Evolutionary conservation across 2,329 filamentous ascomycete genomes (phyloP).

Genomic region (Annulohypoxylon truncatum): DNA sequence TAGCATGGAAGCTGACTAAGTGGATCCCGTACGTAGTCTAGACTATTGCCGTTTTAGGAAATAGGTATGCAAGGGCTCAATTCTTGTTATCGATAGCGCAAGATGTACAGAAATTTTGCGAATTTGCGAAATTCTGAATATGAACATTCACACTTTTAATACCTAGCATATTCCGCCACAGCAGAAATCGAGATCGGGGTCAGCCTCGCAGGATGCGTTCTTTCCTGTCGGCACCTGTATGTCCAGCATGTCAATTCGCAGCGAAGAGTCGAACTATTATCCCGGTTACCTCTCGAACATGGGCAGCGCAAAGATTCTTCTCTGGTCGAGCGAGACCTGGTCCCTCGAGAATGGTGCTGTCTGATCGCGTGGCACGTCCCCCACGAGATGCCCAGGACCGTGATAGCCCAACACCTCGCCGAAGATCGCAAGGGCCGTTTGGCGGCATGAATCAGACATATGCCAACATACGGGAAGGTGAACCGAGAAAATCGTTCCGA

Average conservation of each 20-base stretch:
- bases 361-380: slow-evolving; percentile 61
- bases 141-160: background rate
- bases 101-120: slow-evolving; percentile 15
- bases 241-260: slow-evolving; percentile 47
- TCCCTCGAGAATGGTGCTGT: slow-evolving; percentile 69
- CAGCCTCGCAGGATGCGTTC: slow-evolving; percentile 38
- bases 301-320: slow-evolving; percentile 42
- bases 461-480: slow-evolving; percentile 53
- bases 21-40: too few relatives aligned
- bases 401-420: slow-evolving; percentile 53
- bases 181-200: background rate
- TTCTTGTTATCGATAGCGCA: slow-evolving; percentile 7
- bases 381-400: slow-evolving; percentile 50
- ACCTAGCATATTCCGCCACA: background rate
- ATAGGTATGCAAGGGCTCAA: too few relatives aligned
- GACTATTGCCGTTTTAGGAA: background rate
- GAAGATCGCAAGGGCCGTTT: slow-evolving; percentile 61
- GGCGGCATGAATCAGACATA: slow-evolving; percentile 67
- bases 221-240: slow-evolving; percentile 43
- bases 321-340: slow-evolving; percentile 40
- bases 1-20: too few relatives aligned
- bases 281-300: slow-evolving; percentile 38
- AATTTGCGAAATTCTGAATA: slow-evolving; percentile 15
- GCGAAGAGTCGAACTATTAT: slow-evolving; percentile 25
- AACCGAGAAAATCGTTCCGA: slow-evolving; percentile 27